phyloP scores from a whole-genome alignment of 148 eudicot genomes.

The Fagopyrum tataricum region DNA sequence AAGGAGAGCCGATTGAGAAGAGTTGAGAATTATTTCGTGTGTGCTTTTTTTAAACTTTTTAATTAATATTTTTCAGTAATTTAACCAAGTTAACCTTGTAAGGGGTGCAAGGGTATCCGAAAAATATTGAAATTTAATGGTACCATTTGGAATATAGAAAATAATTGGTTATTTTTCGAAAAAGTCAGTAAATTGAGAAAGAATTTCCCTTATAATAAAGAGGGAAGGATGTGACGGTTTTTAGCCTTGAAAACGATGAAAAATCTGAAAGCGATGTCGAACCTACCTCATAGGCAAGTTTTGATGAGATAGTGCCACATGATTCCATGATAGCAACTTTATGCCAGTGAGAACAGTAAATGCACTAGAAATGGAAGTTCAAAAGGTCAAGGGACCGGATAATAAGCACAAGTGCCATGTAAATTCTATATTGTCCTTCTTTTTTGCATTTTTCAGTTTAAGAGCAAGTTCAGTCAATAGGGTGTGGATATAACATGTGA shows the following conservation, averaged over 20 bases:
- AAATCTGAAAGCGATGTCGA: constrained; percentile 55
- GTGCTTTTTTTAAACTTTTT: no score
- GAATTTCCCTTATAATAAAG: no score
- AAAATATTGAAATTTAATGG: no score
- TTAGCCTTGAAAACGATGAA: constrained; percentile 48
- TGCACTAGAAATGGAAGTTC: background rate
- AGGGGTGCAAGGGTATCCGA: no score
- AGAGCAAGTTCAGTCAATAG: background rate
- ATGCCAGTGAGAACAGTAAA: background rate
- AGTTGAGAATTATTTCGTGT: no score
- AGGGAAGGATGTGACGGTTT: no score
- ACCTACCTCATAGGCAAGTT: constrained; percentile 68
- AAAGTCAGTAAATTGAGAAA: no score
- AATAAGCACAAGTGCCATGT: constrained; percentile 5
- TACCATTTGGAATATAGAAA: no score
- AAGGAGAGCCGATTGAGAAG: no score
- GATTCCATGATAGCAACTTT: background rate
- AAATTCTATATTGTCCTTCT: background rate
- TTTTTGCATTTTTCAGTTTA: background rate
- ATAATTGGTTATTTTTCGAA: no score
- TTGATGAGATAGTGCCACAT: background rate
- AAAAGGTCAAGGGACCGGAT: background rate
- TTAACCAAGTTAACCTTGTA: no score
- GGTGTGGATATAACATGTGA: background rate
- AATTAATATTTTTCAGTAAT: no score